phyloP scores from a whole-genome alignment of 1,139 yeast genomes.

The Zhuliangozyma parablackwelliae region DNA sequence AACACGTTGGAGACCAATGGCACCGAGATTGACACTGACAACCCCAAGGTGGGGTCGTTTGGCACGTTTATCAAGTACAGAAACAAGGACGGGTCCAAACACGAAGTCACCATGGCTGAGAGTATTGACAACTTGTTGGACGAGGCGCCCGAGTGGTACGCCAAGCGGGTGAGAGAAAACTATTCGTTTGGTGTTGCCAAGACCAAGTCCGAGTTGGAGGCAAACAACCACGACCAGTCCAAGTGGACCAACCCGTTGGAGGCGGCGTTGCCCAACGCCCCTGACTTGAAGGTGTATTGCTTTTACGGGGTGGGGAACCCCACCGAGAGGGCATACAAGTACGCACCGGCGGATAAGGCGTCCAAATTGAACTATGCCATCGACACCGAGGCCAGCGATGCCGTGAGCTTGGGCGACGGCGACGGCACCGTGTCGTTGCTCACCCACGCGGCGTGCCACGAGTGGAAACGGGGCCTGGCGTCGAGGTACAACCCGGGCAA shows the following conservation, averaged over 20 bases:
- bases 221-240: conserved; percentile 62
- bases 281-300: conserved; percentile 83
- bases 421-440: conserved; percentile 91
- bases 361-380: conserved; percentile 63
- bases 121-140: conserved; percentile 63
- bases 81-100: conserved; percentile 16
- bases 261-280: conserved; percentile 87
- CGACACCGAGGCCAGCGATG: conserved; percentile 48
- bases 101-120: conserved; percentile 60
- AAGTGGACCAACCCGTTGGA: conserved; percentile 95
- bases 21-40: conserved; percentile 5
- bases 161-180: conserved; percentile 56
- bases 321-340: conserved; percentile 88
- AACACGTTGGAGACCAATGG: conserved; percentile 23
- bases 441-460: conserved; percentile 75
- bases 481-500: conserved; percentile 82
- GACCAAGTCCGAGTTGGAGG: conserved; percentile 51
- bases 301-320: conserved; percentile 95
- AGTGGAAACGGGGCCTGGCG: conserved; percentile 66
- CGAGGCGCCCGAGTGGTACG: conserved; percentile 74
- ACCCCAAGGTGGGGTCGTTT: conserved; percentile 41
- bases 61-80: conserved; percentile 77
- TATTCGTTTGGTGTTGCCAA: conserved; percentile 78
- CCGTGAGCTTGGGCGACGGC: conserved; percentile 85
- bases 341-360: conserved; percentile 61